phyloP scores from a whole-genome alignment of 495 filamentous ascomycete species.

The Penicillium coffeae region DNA sequence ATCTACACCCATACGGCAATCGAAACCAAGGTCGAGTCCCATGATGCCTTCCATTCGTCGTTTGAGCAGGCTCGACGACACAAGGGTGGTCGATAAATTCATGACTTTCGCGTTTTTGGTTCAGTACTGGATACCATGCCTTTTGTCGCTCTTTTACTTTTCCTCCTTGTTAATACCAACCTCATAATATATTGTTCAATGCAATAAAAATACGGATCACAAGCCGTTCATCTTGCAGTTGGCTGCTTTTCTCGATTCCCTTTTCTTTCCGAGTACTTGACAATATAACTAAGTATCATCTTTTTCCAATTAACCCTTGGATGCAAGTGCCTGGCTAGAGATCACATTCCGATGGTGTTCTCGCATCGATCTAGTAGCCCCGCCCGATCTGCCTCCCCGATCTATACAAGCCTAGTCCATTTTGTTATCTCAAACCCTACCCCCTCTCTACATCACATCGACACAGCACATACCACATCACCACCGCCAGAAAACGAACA shows the following conservation, averaged over 20 bases:
- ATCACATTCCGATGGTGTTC: not conserved
- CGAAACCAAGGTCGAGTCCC: constrained; percentile 33
- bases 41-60: constrained; percentile 12
- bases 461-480: not conserved
- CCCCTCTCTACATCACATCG: not conserved
- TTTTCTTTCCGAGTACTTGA: too few relatives aligned
- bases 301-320: too few relatives aligned
- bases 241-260: too few relatives aligned
- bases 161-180: too few relatives aligned
- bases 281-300: too few relatives aligned
- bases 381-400: not conserved
- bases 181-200: too few relatives aligned
- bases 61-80: constrained; percentile 16
- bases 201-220: too few relatives aligned
- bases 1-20: constrained; percentile 38
- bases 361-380: not conserved
- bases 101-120: too few relatives aligned
- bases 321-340: not conserved
- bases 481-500: not conserved
- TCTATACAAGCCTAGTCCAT: not conserved
- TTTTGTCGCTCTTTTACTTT: too few relatives aligned
- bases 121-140: too few relatives aligned
- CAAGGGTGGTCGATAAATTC: constrained; percentile 1
- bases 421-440: not conserved
- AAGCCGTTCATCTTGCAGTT: too few relatives aligned